Base-by-base conservation (phyloP, 306 rosid genomes). In the Quercus rubra region DNA sequence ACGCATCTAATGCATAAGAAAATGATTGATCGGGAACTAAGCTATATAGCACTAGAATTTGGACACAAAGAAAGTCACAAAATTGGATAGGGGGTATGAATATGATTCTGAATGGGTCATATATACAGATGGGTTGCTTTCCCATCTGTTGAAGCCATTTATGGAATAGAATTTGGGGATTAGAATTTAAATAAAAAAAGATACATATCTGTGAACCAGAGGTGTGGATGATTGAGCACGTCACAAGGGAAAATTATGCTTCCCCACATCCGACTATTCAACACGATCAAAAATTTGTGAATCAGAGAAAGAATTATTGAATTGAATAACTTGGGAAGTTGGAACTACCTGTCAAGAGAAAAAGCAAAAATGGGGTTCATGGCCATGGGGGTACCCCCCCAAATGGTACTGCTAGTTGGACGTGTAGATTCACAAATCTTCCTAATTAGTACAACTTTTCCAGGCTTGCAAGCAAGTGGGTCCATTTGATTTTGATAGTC, bases 391-490 rank as follows among this genome's bases (percentile, higher is more conserved):
- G 54, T 49, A 49, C 54, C 46, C 54, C 54, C 3, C 52, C 14
- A 3, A 49, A 49, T 49, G 54, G 54, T 49, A 49, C 17, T 41
- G 71, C 77, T 17, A 46, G 33, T 71, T 61, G 59, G 63, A 59
- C 23, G 64, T 72, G 82, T 46, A 61, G 81, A 70, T 78, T 70
- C 46, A 57, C 56, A 12, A 74, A 49, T 49, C 51, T 27, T 59
- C 66, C 31, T 20, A 23, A 9, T 21, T 9, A 23, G 66, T 21
- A 23, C 66, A 59, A 5, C 38, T 19, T 57, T 69, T 79, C 79
- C 83, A 68, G 83, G 71, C 72, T 74, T 52, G 79, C 84, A 68
- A 43, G 71, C 76, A 38, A 33, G 35, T 27, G 52, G 70, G 71
- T 75, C 71, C 84, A 28, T 41, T 73, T 73, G 64, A 28, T 79